Conservation (phyloP, 768 basidiomycete species). For the Leccinum rimulosum region DNA sequence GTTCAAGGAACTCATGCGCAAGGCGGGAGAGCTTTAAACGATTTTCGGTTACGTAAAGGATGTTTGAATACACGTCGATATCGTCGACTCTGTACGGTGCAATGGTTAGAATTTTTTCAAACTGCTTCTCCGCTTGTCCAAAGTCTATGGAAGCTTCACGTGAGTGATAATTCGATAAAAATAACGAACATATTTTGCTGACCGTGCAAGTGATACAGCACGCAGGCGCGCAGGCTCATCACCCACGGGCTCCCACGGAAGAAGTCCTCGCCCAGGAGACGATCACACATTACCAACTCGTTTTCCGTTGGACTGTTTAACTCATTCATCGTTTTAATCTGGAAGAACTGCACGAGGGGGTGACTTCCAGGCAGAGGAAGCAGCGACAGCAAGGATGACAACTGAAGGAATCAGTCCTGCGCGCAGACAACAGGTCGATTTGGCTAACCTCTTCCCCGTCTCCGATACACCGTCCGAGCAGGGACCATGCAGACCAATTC, state of each 20-base stretch:
- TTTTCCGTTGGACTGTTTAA: conserved; percentile 86
- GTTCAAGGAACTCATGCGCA: conserved; percentile 84
- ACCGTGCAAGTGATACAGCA: conserved; percentile 91
- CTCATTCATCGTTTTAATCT: conserved; percentile 86
- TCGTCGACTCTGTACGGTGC: conserved; percentile 93
- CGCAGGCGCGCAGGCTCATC: conserved; percentile 81
- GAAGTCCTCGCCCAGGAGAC: conserved; percentile 62
- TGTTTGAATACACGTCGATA: conserved; percentile 94
- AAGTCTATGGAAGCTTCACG: conserved; percentile 58
- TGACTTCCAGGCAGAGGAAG: conserved; percentile 51
- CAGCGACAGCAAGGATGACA: conserved; percentile 43
- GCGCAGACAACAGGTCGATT: not conserved
- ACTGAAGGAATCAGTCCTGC: conserved; percentile 28
- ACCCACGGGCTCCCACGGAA: conserved; percentile 86
- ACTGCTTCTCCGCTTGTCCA: conserved; percentile 78
- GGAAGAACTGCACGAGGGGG: conserved; percentile 68
- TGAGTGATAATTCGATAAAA: conserved; percentile 1
- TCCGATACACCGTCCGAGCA: conserved; percentile 74
- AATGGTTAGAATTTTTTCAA: conserved; percentile 72
- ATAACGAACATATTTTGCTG: conserved; percentile 23
- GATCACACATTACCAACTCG: conserved; percentile 78
- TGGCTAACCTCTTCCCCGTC: conserved; percentile 79
- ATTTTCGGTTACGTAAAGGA: conserved; percentile 93
- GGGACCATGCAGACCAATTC: conserved; percentile 94
- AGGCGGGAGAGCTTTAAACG: conserved; percentile 84